These are phyloP conservation scores for Hanseniaspora taiwanica DNA, from an alignment of 805 yeast species.

Conservation along the genomic window DNA sequence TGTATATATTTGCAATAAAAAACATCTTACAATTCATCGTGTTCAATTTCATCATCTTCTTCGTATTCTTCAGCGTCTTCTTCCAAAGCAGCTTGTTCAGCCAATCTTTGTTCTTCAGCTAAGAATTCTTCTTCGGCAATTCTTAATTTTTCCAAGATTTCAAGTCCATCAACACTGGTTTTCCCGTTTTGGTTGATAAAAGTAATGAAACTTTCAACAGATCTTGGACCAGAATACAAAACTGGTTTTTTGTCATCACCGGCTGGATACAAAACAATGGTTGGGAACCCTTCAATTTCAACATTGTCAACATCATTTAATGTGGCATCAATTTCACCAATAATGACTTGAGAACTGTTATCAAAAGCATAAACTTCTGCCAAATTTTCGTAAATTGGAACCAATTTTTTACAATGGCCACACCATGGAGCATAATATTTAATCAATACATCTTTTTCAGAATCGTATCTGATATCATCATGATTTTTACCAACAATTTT, in stretches of 20 bases:
- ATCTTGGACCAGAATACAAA: constrained; percentile 57
- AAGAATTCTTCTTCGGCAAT: constrained; percentile 10
- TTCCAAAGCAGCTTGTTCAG: constrained; percentile 7
- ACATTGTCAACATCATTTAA: constrained; percentile 69
- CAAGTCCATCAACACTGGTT: constrained; percentile 42
- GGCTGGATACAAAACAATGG: constrained; percentile 83
- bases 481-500: constrained; percentile 78
- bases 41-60: constrained; percentile 12
- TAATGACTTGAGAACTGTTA: constrained; percentile 37
- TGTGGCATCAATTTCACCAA: constrained; percentile 86
- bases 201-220: constrained; percentile 50
- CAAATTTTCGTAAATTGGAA: constrained; percentile 79
- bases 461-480: constrained; percentile 48
- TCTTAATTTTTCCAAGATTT: constrained; percentile 15
- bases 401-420: constrained; percentile 88
- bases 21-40: constrained; percentile 21
- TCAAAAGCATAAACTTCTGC: constrained; percentile 53
- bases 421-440: constrained; percentile 97
- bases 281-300: constrained; percentile 83
- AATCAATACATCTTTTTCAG: constrained; percentile 58
- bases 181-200: constrained; percentile 65
- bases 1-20: neutral
- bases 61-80: constrained; percentile 12
- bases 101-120: constrained; percentile 8
- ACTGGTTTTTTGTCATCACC: constrained; percentile 50